Base-by-base conservation (phyloP, 768 basidiomycete genomes). In the Boletus vermiculosoides region DNA sequence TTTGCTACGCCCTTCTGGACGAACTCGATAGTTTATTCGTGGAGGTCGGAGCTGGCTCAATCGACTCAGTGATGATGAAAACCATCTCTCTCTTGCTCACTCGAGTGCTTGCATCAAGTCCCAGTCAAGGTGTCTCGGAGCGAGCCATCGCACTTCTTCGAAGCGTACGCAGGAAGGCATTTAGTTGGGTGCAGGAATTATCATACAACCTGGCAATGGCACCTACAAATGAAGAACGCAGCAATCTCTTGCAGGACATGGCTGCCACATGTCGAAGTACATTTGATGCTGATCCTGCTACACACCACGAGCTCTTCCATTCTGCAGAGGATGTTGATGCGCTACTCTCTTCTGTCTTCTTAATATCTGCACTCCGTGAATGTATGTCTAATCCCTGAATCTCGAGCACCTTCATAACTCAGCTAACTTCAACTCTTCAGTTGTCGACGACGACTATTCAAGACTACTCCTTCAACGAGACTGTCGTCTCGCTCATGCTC, bases 281-380 rank as follows among this genome's bases (percentile, higher is more conserved):
- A 3, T 44, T 44, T 16, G 23, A 44, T 4, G 42, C 23, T 23
- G 23, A 44, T 13, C 13, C 15, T 3, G 13, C 23, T 44, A 44
- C 23, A 23, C 15, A 15, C 23, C 6, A 5, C 13, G 11, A 22
- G 41, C 20, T 42, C 22, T 42, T 42, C 41, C 41, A 23, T 42
- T 42, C 41, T 23, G 41, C 41, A 15, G 41, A 23, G 41, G 41
- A 42, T 10, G 22, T 42, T 10, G 13, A 23, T 23, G 22, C 22
- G 0, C 0, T 23, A 0, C 58, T 65, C 12, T 61, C 70, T 25
- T 71, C 70, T 36, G 50, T 60, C 5, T 56, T 74, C 51, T 52
- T 64, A 1, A 53, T 71, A 4, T 45, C 55, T 20, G 60, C 63
- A 30, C 62, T 66, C 42, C 48, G 37, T 0, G 4, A 30, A 4